Evolutionary conservation across 176 grass and related monocot genomes (phyloP).

Genomic region (Zoysia japonica): DNA sequence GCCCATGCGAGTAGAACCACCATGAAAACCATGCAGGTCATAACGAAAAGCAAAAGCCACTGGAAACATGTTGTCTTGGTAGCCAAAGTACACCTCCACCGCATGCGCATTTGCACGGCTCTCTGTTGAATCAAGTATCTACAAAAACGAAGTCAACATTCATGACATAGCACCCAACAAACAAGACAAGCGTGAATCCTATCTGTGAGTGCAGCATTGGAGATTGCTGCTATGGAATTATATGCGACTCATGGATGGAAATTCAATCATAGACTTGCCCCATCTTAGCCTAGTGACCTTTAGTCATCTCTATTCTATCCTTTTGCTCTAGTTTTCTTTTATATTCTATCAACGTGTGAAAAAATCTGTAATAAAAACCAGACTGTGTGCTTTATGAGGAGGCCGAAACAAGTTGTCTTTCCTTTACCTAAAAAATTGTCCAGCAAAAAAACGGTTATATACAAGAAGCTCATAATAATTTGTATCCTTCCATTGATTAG

Average conservation of each 20-base stretch:
- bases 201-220: too few relatives aligned
- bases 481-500: neutral
- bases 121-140: constrained; percentile 65
- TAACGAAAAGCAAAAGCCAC: constrained; percentile 56
- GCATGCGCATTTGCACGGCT: constrained; percentile 46
- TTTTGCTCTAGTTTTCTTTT: too few relatives aligned
- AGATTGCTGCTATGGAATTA: too few relatives aligned
- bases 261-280: too few relatives aligned
- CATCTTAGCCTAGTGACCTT: too few relatives aligned
- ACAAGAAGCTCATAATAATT: neutral
- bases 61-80: constrained; percentile 61
- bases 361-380: too few relatives aligned
- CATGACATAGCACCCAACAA: neutral
- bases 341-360: too few relatives aligned
- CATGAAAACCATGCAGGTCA: constrained; percentile 70
- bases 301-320: too few relatives aligned
- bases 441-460: neutral
- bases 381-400: too few relatives aligned
- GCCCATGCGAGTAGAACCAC: constrained; percentile 68
- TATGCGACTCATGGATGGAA: too few relatives aligned
- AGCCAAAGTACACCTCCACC: constrained; percentile 45
- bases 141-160: constrained; percentile 13
- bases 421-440: too few relatives aligned
- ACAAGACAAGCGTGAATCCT: neutral
- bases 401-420: too few relatives aligned